Evolutionary conservation across 2,329 filamentous ascomycete species (phyloP), one percentile per base, ranked within the genome.

Genomic region (Lithohypha guttulata): DNA sequence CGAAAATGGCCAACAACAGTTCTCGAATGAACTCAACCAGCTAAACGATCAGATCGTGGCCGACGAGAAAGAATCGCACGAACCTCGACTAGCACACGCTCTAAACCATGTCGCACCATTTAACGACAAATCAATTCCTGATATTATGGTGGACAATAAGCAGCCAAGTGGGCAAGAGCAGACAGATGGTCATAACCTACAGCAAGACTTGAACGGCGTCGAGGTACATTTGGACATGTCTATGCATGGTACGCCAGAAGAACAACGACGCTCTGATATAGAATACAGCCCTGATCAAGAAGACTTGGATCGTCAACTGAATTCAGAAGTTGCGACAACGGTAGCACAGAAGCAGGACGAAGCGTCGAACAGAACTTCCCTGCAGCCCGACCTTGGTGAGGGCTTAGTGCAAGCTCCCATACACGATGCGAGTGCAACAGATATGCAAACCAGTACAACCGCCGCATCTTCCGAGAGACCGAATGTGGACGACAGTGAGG

Each of bases 21-120:
- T 72, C 28, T 52, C 65, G 4, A 57, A 62, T 21, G 69, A 73
- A 47, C 55, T 73, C n/a, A 62, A 66, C 42, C 54, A 53, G 35
- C 56, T 73, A 14, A 64, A 64, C 20, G 35, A 39, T 23, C 35
- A 39, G 18, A 39, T 39, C 20, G 27, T 30, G 11, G 35, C 35
- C 26, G 51, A 67, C 27, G 63, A 71, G 40, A 66, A 66, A 2
- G 60, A 65, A 36, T 64, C 64, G 3, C 59, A 67, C n/a, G n/a
- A n/a, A n/a, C n/a, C n/a, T n/a, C n/a, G n/a, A n/a, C n/a, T n/a
- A n/a, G n/a, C n/a, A n/a, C n/a, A n/a, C n/a, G n/a, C n/a, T n/a
- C n/a, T n/a, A n/a, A n/a, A n/a, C n/a, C n/a, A n/a, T n/a, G n/a
- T n/a, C n/a, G n/a, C n/a, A n/a, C n/a, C n/a, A n/a, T n/a, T n/a